Evolutionary conservation across 192 early-diverging fungal genomes (phyloP), one percentile per base, ranked within the genome.

Genomic region (Podila horticola): DNA sequence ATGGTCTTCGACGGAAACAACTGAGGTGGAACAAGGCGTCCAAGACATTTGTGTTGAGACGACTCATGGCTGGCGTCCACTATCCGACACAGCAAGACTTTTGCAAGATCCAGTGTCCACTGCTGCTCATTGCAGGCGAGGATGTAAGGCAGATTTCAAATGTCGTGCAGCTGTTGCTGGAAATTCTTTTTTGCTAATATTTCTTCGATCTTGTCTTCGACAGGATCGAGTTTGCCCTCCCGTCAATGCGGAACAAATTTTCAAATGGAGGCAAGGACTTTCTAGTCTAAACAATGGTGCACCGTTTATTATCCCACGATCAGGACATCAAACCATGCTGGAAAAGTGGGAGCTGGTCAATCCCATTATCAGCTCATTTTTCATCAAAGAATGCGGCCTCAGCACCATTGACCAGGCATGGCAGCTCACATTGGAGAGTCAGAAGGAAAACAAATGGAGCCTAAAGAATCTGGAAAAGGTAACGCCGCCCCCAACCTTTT

Each of bases 391-490:
- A 55, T 88, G 84, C 51, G 85, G 82, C 11, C 69, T 86, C 48
- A 70, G 79, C 2, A 88, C 85, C 8, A 73, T 89, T 61, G 85
- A 85, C 66, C 82, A 83, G 9, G 77, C 82, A 22, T 89, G 86
- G 88, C 88, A 89, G 50, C 85, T 89, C 17, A 66, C 85, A 4
- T 67, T 79, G 60, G 85, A 85, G 63, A 85, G 84, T 13, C 70
- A 82, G 26, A 74, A 79, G n/a, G 88, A 89, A 36, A 89, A 88
- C 65, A 89, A 88, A 36, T 89, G 88, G 88, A 86, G 86, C 71
- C 67, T 89, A n/a, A 89, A 89, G 69, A 89, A 89, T 38, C 85
- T 79, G 31, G 86, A 88, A 81, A 89, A 89, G 86, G 86, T 89
- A 63, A 33, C 26, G n/a, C 33, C 50, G 11, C 41, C 12, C 41